phyloP scores from a whole-genome alignment of 2,329 filamentous ascomycete species.

The Alternaria arbusti region DNA sequence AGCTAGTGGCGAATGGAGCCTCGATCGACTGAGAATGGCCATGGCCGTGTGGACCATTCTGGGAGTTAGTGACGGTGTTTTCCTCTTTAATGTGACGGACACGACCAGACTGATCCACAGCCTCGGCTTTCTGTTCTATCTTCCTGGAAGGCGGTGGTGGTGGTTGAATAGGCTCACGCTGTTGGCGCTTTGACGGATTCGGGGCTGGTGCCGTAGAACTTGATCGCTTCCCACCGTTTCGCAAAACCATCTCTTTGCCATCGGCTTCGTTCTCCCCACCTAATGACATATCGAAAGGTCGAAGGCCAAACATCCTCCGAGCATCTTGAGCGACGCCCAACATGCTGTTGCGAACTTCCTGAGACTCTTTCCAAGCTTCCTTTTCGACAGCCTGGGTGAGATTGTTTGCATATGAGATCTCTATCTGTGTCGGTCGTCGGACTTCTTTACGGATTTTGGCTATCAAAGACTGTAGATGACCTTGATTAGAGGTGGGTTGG shows the following conservation, averaged over 20 bases:
- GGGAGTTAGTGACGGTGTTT: not conserved
- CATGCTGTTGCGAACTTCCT: not conserved
- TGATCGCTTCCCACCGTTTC: not conserved
- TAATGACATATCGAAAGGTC: not conserved
- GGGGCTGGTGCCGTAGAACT: not conserved
- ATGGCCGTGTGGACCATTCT: not conserved
- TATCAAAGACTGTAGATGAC: not conserved
- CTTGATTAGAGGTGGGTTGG: not conserved
- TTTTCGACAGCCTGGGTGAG: not conserved
- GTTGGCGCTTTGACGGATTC: not conserved
- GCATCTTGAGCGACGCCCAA: not conserved
- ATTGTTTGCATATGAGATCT: not conserved
- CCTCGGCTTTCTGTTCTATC: not conserved
- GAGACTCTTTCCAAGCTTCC: not conserved
- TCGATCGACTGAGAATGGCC: not conserved
- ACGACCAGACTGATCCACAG: not conserved
- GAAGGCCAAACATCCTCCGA: not conserved
- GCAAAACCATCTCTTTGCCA: not conserved
- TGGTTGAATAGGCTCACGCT: not conserved
- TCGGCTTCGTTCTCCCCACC: not conserved
- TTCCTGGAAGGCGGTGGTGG: too few species aligned
- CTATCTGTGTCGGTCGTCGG: not conserved
- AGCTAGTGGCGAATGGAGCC: not conserved
- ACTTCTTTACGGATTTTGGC: not conserved
- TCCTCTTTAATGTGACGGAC: not conserved